Evolutionary conservation across 2,329 filamentous ascomycete genomes (phyloP), one percentile per base, ranked within the genome.

Genomic region (Talaromyces sp.): DNA sequence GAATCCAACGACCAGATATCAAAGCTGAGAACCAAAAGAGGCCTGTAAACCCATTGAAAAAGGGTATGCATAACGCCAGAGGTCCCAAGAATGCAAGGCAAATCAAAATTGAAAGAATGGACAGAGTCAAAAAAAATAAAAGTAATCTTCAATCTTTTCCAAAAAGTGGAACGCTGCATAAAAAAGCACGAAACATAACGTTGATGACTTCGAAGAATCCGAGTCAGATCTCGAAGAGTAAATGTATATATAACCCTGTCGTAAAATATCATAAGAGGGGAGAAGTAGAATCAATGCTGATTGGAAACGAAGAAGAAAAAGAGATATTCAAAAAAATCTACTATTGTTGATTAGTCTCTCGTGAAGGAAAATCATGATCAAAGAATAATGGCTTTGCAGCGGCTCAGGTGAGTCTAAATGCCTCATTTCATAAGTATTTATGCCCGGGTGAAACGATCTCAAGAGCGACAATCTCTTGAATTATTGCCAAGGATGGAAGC

Each of bases 401-500:
- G 22, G 60, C 60, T 54, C 47, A 22, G 13, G 24, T 33, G 47
- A 54, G 60, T 62, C 47, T 62, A 54, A 52, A 43, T 62, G 60
- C 19, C 47, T 27, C 13, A 61, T 61, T 33, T 41, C n/a, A 39
- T 27, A 35, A 31, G 16, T 33, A 9, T n/a, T 22, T 1, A 7
- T 37, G 16, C 6, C 27, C 16, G 50, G 13, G 8, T 14, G 9
- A 22, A 35, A 35, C 11, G 50, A 19, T 11, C 5, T 3, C 2
- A 22, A 37, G 33, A 14, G 50, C 1, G n/a, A 50, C 6, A 10
- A 10, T 11, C 13, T 50, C 3, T 11, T 48, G 16, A 4, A 19
- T 71, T 67, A 77, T 35, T 72, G 70, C 76, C 76, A 78, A 39
- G 67, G 59, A 60, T 76, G 72, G 64, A 75, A 78, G 54, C 72